Base-by-base conservation (phyloP, 768 basidiomycete species). In the Mycena belliarum region DNA sequence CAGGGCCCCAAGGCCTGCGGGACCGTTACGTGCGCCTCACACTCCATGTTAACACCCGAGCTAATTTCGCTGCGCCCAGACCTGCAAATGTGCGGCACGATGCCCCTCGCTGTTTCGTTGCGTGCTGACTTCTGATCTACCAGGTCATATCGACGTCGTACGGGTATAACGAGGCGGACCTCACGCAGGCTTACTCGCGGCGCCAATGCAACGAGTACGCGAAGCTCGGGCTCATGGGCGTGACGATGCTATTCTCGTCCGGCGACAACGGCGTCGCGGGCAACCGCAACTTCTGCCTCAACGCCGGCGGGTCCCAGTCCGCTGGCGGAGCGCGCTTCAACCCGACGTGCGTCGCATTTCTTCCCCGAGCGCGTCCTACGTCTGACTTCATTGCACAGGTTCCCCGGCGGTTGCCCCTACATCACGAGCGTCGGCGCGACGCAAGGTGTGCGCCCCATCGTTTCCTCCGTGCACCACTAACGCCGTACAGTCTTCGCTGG, bases 201-300 rank as follows among this genome's bases (percentile, higher is more conserved):
- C 42, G 42, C n/a, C 42, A 43, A 12, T 43, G 42, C 35, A 25
- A 63, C 18, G 72, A 76, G 10, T 78, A 76, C 50, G 78, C 76
- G 2, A 77, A 52, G 65, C 81, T 88, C 37, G 85, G 86, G 24
- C 71, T 80, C 26, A 79, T 86, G 52, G 87, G 87, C 12, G 75
- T 82, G 18, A 81, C 84, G 6, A 55, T 89, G 7, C 65, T 83
- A 26, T 85, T 85, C 70, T 74, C 78, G 40, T 82, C 81, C 37
- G 86, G 88, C 10, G 86, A 89, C 50, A 65, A 69, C 6, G 87
- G 86, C 24, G 85, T 85, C 23, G 73, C 29, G 29, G 29, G 29
- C 7, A 32, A 32, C 29, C 7, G 29, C 6, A 32, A 32, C 29
- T 12, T 32, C 29, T 32, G 29, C 12, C 29, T 32, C 6, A 32